Percentiles rank a stretch among this genome's conserved stretches.
Conservation (phyloP, 208 protist species). For the Wallacemonas rigidus region DNA sequence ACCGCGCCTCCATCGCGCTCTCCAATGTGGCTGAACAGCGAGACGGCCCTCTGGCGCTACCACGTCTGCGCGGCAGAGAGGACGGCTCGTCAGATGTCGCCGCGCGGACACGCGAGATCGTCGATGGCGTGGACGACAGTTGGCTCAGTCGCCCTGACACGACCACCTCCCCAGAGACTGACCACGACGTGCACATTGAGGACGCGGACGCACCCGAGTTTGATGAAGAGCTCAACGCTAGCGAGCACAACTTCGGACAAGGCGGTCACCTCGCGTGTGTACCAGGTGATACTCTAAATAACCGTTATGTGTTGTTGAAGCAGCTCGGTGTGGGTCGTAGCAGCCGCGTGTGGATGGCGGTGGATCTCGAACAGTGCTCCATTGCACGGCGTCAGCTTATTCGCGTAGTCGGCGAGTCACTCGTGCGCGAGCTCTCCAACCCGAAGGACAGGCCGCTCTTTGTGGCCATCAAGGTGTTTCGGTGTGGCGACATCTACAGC, state of each 20-base stretch:
- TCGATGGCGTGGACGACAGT: constrained; percentile 5
- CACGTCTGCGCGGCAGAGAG: neutral
- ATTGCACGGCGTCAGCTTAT: constrained; percentile 45
- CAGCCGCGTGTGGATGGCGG: constrained; percentile 71
- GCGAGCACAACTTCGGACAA: constrained; percentile 48
- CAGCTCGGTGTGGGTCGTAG: constrained; percentile 55
- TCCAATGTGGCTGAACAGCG: neutral
- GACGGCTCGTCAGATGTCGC: too few species aligned
- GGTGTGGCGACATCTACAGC: constrained; percentile 44
- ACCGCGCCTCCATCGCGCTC: neutral
- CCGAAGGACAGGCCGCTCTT: constrained; percentile 44
- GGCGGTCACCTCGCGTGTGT: constrained; percentile 60
- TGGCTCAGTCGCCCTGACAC: neutral
- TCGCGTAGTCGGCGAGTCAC: constrained; percentile 35
- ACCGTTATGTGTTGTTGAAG: constrained; percentile 54
- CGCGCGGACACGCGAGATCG: too few species aligned
- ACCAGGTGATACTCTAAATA: constrained; percentile 61
- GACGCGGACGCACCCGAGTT: constrained; percentile 19
- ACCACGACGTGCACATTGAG: neutral
- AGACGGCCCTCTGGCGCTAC: neutral
- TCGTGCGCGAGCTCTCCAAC: constrained; percentile 36
- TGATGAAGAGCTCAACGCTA: constrained; percentile 22
- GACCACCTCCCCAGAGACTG: neutral
- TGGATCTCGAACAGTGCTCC: constrained; percentile 58
- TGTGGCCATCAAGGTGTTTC: constrained; percentile 77